Conservation (phyloP, 78 protist species). For the Dictyostelium intermedium region DNA sequence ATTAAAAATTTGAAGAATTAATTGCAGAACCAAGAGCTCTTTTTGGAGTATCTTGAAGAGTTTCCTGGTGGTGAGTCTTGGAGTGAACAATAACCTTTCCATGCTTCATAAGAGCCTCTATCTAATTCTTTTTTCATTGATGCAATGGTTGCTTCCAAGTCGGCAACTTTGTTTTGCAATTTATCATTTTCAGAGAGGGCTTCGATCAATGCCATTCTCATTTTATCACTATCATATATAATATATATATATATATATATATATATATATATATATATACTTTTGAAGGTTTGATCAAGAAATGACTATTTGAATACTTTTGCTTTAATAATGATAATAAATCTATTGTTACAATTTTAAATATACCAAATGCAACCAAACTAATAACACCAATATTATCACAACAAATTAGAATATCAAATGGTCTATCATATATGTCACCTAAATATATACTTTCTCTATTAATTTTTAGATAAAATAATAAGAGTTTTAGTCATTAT, state of each 20-base stretch:
- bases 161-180: constrained; percentile 20
- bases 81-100: constrained; percentile 66
- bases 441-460: not conserved
- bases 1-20: not conserved
- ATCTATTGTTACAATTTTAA: not conserved
- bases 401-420: constrained; percentile 1
- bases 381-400: not conserved
- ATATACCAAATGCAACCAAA: not conserved
- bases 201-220: constrained; percentile 42
- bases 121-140: constrained; percentile 34
- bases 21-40: constrained; percentile 28
- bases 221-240: constrained; percentile 17
- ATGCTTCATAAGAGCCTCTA: constrained; percentile 52
- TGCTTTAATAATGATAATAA: not conserved
- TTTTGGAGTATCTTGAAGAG: constrained; percentile 51
- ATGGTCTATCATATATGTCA: not conserved
- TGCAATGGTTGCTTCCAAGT: constrained; percentile 9
- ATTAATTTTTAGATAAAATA: not conserved
- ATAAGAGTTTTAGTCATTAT: too few relatives aligned
- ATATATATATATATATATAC: not conserved
- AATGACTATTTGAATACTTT: constrained; percentile 7
- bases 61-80: constrained; percentile 79
- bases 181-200: constrained; percentile 44
- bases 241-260: too few relatives aligned
- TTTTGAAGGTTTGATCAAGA: constrained; percentile 1